Conservation (phyloP, 2,329 filamentous ascomycete genomes). For the Arthrobotrys pseudoclavata region DNA sequence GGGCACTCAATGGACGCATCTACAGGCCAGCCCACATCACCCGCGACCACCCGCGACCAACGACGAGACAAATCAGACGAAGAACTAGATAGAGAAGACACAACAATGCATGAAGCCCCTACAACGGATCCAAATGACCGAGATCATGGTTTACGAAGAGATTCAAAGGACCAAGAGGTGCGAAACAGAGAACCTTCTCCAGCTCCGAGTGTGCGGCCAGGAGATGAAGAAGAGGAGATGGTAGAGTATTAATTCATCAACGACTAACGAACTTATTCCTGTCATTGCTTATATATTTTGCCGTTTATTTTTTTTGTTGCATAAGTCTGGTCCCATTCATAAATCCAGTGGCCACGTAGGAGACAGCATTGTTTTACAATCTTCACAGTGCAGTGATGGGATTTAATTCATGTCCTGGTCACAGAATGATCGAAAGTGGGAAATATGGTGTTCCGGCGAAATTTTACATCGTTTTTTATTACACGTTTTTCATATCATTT, state of each 20-base stretch:
- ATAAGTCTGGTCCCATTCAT: not conserved
- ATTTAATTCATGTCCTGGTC: not conserved
- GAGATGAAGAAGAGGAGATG: slow-evolving; percentile 59
- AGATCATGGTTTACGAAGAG: slow-evolving; percentile 21
- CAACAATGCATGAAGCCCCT: slow-evolving; percentile 19
- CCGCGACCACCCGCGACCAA: slow-evolving; percentile 4
- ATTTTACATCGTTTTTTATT: not conserved
- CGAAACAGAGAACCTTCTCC: slow-evolving; percentile 37
- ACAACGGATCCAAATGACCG: not conserved
- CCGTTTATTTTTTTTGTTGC: slow-evolving; percentile 9
- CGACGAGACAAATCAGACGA: slow-evolving; percentile 13
- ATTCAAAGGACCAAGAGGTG: slow-evolving; percentile 31
- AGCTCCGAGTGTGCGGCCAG: slow-evolving; percentile 9
- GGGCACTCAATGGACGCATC: slow-evolving; percentile 4
- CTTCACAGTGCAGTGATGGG: not conserved
- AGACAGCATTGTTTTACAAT: not conserved
- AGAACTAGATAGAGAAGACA: slow-evolving; percentile 28
- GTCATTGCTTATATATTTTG: not conserved
- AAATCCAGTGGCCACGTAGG: not conserved
- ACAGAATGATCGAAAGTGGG: not conserved
- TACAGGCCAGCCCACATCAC: slow-evolving; percentile 16
- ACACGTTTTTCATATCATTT: not conserved
- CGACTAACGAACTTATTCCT: slow-evolving; percentile 20
- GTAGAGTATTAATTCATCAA: slow-evolving; percentile 50
- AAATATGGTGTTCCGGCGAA: slow-evolving; percentile 19